A percentile compares a stretch with the other conserved stretches of the same genome.
phyloP scores from a whole-genome alignment of 2,329 filamentous ascomycete genomes.

The Venturia asperata region DNA sequence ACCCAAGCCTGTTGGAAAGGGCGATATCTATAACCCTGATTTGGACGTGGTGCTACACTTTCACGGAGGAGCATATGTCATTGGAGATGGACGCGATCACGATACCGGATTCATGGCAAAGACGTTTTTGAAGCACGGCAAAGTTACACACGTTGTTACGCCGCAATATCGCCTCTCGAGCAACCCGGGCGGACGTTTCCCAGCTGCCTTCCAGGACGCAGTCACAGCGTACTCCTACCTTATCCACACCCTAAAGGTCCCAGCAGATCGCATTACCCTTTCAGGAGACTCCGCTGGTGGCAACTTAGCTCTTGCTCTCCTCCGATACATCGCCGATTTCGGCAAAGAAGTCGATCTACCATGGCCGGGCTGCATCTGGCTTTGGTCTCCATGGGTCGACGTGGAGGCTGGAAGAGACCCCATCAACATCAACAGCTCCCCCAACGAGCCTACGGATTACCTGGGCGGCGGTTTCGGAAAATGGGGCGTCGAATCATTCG shows the following conservation, averaged over 20 bases:
- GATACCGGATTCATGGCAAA: conserved; percentile 31
- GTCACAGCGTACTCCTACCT: conserved; percentile 43
- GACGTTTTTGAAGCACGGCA: conserved; percentile 33
- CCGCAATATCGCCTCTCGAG: conserved; percentile 45
- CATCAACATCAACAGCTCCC: conserved; percentile 27
- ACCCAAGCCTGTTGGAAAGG: conserved; percentile 26
- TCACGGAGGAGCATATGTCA: conserved; percentile 44
- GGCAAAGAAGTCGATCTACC: conserved; percentile 31
- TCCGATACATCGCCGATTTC: conserved; percentile 41
- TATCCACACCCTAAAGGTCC: conserved; percentile 34
- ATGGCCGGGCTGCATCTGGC: conserved; percentile 32
- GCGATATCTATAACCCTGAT: conserved; percentile 22
- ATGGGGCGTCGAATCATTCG: conserved; percentile 38
- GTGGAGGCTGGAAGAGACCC: conserved; percentile 28
- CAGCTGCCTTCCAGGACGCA: conserved; percentile 45
- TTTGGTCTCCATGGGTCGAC: conserved; percentile 42
- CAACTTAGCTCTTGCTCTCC: conserved; percentile 39
- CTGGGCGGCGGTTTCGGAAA: conserved; percentile 32
- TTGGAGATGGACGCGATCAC: conserved; percentile 36
- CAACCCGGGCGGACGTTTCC: conserved; percentile 41
- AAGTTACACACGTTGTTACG: conserved; percentile 35
- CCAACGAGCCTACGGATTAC: conserved; percentile 37
- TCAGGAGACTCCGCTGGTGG: conserved; percentile 46
- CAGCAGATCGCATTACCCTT: conserved; percentile 37
- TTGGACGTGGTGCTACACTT: conserved; percentile 40